These are phyloP conservation scores for Athelia psychrophila DNA, from an alignment of 1,284 basidiomycete species.

Conservation along the genomic window DNA sequence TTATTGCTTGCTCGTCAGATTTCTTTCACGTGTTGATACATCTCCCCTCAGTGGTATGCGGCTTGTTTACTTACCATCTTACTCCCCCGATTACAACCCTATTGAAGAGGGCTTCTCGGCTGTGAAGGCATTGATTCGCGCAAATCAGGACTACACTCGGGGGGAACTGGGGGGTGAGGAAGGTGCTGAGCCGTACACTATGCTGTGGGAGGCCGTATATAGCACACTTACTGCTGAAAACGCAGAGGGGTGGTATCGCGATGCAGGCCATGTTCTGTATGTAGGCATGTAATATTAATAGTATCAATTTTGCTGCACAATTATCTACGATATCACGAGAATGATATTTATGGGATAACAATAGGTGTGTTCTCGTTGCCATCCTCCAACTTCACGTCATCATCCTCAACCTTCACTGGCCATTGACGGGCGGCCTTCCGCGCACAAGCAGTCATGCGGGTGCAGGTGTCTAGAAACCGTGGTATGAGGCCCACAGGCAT, in stretches of 20 bases:
- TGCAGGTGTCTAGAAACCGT: too few species aligned
- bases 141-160: conserved; percentile 16
- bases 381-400: too few species aligned
- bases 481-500: too few species aligned
- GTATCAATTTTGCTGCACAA: too few species aligned
- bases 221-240: conserved; percentile 14
- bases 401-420: too few species aligned
- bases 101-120: conserved; percentile 30
- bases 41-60: conserved; percentile 22
- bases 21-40: neutral
- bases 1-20: conserved; percentile 1
- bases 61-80: conserved; percentile 28
- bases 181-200: conserved; percentile 15
- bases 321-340: too few species aligned
- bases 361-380: too few species aligned
- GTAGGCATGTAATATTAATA: too few species aligned
- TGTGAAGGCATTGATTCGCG: conserved; percentile 25
- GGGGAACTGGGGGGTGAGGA: conserved; percentile 10
- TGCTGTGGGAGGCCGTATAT: conserved; percentile 23
- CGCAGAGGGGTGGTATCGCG: conserved; percentile 17
- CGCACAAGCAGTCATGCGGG: too few species aligned
- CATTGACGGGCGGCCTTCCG: too few species aligned
- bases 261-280: neutral
- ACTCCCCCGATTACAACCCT: conserved; percentile 32
- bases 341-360: too few species aligned